Base-by-base conservation (phyloP, 1,139 yeast genomes). In the Taphrina flavorubra region DNA sequence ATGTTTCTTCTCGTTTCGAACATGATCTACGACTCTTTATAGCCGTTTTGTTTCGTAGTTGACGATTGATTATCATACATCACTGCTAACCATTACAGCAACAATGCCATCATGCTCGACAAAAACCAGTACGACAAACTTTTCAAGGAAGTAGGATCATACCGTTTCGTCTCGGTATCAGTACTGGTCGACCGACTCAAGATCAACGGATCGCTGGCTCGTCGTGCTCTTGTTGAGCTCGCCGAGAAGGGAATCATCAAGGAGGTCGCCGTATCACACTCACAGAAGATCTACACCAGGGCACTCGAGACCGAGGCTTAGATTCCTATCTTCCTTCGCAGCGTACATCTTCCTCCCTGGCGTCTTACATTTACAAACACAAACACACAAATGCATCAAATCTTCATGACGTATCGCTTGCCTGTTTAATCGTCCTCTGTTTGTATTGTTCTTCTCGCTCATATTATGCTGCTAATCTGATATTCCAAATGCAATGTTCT, bases 81-180 rank as follows among this genome's bases (percentile, higher is more conserved):
- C 31, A 25, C 31, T 25, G 47, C 47, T 44, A 44, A 44, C 18
- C 18, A 44, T 44, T 16, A 6, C 49, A 64, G 68, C 37, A 66
- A 68, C 63, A 99, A 94, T 88, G 88, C 92, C 81, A 94, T 94
- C 81, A 86, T 90, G 83, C 87, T 95, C 81, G 99, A 94, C 85
- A 97, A 95, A 86, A 97, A 94, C 78, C 90, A 92, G 83, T 92
- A 89, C 86, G 99, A 94, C 95, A 91, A 97, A 87, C 90, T 94
- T 86, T 84, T 92, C 86, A 95, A 94, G 90, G 99, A 95, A 82
- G 97, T 94, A 74, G 97, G 98, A 85, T 90, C 97, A 78, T 94
- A 89, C 95, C 94, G 95, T 88, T 92, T 87, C 83, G 96, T 94
- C 77, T 90, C 99, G 74, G 97, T 94, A 78, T 92, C 98, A 75